Conservation (phyloP, 805 yeast genomes). For the Priceomyces fermenticarens region DNA sequence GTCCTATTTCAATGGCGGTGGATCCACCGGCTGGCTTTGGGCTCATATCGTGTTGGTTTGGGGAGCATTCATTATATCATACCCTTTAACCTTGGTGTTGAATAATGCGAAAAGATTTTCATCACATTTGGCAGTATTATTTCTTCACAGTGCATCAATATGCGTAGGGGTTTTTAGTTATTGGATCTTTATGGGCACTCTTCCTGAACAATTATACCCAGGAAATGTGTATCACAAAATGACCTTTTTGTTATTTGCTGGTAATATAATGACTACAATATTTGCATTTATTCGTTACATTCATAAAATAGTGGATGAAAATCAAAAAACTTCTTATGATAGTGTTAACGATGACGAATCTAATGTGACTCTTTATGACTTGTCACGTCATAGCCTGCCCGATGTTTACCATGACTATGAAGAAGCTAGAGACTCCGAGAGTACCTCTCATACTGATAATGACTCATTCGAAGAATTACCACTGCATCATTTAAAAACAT, state of each 20-base stretch:
- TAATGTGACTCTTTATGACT: slow-evolving; percentile 24
- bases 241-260: slow-evolving; percentile 56
- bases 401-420: slow-evolving; percentile 1
- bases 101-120: slow-evolving; percentile 52
- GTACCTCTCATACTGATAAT: slow-evolving; percentile 5
- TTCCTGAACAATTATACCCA: slow-evolving; percentile 64
- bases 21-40: slow-evolving; percentile 50
- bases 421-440: slow-evolving; percentile 12
- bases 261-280: slow-evolving; percentile 51
- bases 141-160: slow-evolving; percentile 46
- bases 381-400: slow-evolving; percentile 8
- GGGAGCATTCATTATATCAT: slow-evolving; percentile 48
- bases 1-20: slow-evolving; percentile 58
- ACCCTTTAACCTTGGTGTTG: slow-evolving; percentile 67
- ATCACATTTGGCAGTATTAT: slow-evolving; percentile 56
- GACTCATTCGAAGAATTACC: slow-evolving; percentile 3
- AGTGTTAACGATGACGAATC: slow-evolving; percentile 8
- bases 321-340: background rate
- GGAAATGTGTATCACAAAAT: slow-evolving; percentile 68
- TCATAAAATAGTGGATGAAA: slow-evolving; percentile 12
- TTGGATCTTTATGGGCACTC: slow-evolving; percentile 55
- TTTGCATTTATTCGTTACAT: slow-evolving; percentile 51
- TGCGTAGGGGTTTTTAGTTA: slow-evolving; percentile 53
- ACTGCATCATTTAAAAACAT: slow-evolving; percentile 16
- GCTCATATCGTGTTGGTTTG: slow-evolving; percentile 50